These are phyloP conservation scores for Aspergillus carbonarius DNA, from an alignment of 2,329 filamentous ascomycete species.

Conservation along the genomic window DNA sequence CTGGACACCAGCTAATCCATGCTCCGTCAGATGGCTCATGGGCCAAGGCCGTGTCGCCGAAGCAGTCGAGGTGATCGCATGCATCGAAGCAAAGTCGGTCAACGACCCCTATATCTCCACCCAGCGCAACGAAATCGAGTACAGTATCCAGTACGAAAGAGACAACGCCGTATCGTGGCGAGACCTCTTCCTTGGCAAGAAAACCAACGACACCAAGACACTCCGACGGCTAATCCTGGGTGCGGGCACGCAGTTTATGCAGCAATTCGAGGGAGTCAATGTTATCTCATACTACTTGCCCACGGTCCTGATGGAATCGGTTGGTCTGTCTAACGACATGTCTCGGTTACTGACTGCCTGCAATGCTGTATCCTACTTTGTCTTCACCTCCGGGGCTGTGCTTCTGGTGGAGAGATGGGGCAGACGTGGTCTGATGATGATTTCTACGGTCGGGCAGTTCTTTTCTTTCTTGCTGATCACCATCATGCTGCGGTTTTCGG, in stretches of 20 bases:
- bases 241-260: conserved; percentile 55
- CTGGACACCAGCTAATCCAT: not conserved
- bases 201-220: conserved; percentile 47
- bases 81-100: conserved; percentile 47
- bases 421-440: conserved; percentile 58
- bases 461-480: conserved; percentile 55
- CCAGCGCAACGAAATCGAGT: conserved; percentile 48
- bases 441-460: conserved; percentile 50
- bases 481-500: conserved; percentile 47
- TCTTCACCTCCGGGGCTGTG: conserved; percentile 50
- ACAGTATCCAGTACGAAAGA: conserved; percentile 50
- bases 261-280: conserved; percentile 47
- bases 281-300: conserved; percentile 53
- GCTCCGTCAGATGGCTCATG: conserved; percentile 41
- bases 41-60: conserved; percentile 45
- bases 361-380: conserved; percentile 52
- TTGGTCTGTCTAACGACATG: conserved; percentile 54
- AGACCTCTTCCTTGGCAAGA: conserved; percentile 50
- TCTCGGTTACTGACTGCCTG: conserved; percentile 57
- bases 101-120: conserved; percentile 49
- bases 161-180: conserved; percentile 52
- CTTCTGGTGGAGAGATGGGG: conserved; percentile 53
- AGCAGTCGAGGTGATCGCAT: conserved; percentile 50
- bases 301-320: conserved; percentile 58
- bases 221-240: conserved; percentile 54